Evolutionary conservation across 805 yeast genomes (phyloP).

Genomic region (Pichia ethanolica): DNA sequence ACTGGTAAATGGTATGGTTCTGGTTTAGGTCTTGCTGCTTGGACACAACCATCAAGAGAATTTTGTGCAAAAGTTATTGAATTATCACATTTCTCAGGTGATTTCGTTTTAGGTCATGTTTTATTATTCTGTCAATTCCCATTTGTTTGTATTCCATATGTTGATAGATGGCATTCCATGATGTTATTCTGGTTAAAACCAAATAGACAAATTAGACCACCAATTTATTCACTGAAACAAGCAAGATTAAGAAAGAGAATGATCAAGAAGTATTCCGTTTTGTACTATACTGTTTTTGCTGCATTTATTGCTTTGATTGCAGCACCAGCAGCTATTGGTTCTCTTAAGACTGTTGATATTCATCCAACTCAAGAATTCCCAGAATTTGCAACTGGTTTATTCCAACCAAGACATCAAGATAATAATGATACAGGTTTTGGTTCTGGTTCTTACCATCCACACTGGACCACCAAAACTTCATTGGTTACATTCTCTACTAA

Average conservation of each 20-base stretch:
- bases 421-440: constrained; percentile 78
- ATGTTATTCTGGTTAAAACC: constrained; percentile 99
- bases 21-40: constrained; percentile 88
- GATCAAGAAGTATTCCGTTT: constrained; percentile 85
- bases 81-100: constrained; percentile 93
- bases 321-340: constrained; percentile 85
- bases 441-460: constrained; percentile 32
- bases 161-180: constrained; percentile 97
- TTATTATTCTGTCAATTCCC: constrained; percentile 87
- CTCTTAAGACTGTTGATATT: constrained; percentile 34
- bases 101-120: constrained; percentile 87
- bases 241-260: constrained; percentile 94
- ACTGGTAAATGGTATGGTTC: constrained; percentile 98
- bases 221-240: constrained; percentile 94
- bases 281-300: constrained; percentile 65
- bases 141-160: constrained; percentile 69
- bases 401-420: constrained; percentile 80
- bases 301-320: constrained; percentile 70
- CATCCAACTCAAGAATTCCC: constrained; percentile 28
- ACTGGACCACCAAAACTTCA: constrained; percentile 38
- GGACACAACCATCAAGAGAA: constrained; percentile 95
- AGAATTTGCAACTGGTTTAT: constrained; percentile 48
- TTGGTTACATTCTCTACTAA: constrained; percentile 44
- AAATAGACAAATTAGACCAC: constrained; percentile 93
- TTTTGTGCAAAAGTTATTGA: constrained; percentile 90